A percentile compares a stretch with the other conserved stretches of the same genome.
Evolutionary conservation across 2,329 filamentous ascomycete species (phyloP).

Genomic region (Drechslerella dactyloides): DNA sequence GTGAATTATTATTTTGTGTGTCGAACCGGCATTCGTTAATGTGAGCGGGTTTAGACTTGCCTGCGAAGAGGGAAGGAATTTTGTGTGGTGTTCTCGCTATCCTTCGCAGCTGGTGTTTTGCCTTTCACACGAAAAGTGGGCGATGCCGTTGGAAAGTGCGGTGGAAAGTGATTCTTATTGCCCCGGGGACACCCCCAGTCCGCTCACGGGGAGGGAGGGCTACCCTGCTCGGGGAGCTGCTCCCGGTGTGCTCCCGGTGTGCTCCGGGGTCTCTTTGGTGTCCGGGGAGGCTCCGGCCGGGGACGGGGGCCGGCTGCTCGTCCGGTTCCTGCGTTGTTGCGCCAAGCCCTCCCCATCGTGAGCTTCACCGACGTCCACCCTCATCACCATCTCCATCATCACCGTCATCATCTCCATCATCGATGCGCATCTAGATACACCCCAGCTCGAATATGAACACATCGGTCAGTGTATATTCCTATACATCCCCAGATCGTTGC

Average conservation of each 20-base stretch:
- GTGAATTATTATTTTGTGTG: slow-evolving; percentile 20
- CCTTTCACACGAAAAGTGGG: slow-evolving; percentile 24
- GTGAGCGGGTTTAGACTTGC: slow-evolving; percentile 51
- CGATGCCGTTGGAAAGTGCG: slow-evolving; percentile 25
- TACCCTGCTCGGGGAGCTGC: background rate
- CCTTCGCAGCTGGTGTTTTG: slow-evolving; percentile 23
- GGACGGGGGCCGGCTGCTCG: background rate
- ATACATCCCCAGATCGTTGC: background rate
- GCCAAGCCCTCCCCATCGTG: slow-evolving; percentile 8
- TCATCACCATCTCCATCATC: slow-evolving; percentile 5
- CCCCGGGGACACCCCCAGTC: slow-evolving; percentile 4
- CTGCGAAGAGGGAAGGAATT: slow-evolving; percentile 40
- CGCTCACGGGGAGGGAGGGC: too few relatives aligned
- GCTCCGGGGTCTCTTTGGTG: background rate
- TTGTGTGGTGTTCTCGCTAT: slow-evolving; percentile 36
- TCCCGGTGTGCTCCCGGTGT: background rate
- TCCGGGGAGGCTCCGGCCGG: slow-evolving; percentile 1
- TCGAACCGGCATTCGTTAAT: slow-evolving; percentile 6
- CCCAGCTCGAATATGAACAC: background rate
- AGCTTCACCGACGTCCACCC: slow-evolving; percentile 3
- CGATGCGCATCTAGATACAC: background rate
- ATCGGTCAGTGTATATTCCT: too few relatives aligned
- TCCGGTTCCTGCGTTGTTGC: background rate
- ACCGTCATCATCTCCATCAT: background rate
- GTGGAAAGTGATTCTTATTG: slow-evolving; percentile 4